Percentiles rank a stretch among this genome's conserved stretches.
Evolutionary conservation across 495 filamentous ascomycete species (phyloP).

Genomic region (Podospora tetraspora): DNA sequence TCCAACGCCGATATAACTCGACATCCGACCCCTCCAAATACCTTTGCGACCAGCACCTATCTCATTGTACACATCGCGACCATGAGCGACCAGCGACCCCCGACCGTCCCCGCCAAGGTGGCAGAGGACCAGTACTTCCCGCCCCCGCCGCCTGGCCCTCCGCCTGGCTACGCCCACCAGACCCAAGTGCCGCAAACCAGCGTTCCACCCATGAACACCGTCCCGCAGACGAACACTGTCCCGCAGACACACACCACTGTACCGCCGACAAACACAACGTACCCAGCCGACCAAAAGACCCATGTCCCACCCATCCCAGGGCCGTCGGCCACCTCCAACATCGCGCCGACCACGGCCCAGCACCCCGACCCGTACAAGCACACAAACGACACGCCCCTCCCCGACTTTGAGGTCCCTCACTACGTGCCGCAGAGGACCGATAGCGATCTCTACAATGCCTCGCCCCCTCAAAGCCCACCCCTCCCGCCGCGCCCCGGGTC

Average conservation of each 20-base stretch:
- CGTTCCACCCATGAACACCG: neutral
- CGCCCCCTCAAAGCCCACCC: conserved; percentile 22
- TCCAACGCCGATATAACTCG: neutral
- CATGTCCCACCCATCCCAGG: neutral
- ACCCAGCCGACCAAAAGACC: neutral
- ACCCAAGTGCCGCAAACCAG: neutral
- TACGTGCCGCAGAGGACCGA: conserved; percentile 15
- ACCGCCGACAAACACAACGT: neutral
- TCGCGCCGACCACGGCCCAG: neutral
- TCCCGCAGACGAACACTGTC: neutral
- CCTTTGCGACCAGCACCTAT: neutral
- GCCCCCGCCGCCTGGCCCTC: conserved; percentile 22
- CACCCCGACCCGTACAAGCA: conserved; percentile 14
- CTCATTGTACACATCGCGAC: neutral
- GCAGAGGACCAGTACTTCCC: conserved; percentile 19
- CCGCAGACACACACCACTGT: neutral
- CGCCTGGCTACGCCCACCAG: conserved; percentile 10
- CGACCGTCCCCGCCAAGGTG: conserved; percentile 9
- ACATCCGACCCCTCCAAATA: neutral
- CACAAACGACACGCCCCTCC: conserved; percentile 26
- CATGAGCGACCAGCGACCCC: conserved; percentile 22
- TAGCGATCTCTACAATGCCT: conserved; percentile 27
- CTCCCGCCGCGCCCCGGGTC: conserved; percentile 8
- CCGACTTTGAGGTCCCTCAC: conserved; percentile 25
- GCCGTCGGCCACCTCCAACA: neutral